phyloP scores from a whole-genome alignment of 2,329 filamentous ascomycete species.

The Lojkania enalia region DNA sequence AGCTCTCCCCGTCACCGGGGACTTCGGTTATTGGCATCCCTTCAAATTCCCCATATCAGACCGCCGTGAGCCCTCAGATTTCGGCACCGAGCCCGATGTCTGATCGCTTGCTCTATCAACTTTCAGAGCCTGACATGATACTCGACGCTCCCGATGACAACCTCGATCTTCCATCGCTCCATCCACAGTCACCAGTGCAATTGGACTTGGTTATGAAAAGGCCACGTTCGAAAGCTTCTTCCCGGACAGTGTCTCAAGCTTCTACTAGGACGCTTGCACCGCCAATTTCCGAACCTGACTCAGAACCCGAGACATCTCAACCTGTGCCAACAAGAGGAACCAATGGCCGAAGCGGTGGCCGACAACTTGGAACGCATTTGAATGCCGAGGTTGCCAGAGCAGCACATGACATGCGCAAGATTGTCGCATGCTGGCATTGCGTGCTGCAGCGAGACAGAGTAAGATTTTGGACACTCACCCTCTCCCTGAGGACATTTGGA shows the following conservation, averaged over 20 bases:
- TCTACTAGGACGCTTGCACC: constrained; percentile 18
- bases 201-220: not conserved
- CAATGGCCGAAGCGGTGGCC: constrained; percentile 39
- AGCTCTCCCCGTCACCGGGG: constrained; percentile 26
- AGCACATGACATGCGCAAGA: constrained; percentile 51
- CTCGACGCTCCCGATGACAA: constrained; percentile 21
- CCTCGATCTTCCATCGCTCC: constrained; percentile 10
- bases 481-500: constrained; percentile 8
- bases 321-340: constrained; percentile 25
- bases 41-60: constrained; percentile 23
- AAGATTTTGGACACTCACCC: constrained; percentile 23
- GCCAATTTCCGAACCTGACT: constrained; percentile 26
- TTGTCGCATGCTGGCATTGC: constrained; percentile 54
- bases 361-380: constrained; percentile 44
- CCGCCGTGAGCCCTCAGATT: constrained; percentile 25
- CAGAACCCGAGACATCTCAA: constrained; percentile 31
- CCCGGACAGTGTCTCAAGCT: not conserved
- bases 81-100: constrained; percentile 30
- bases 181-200: constrained; percentile 12
- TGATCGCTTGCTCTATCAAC: constrained; percentile 14
- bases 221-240: not conserved
- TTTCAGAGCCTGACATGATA: constrained; percentile 29
- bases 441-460: constrained; percentile 53
- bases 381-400: constrained; percentile 44
- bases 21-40: constrained; percentile 26